Percentiles rank a stretch among this genome's conserved stretches.
These are phyloP conservation scores for Aspergillus tanneri DNA, from an alignment of 2,329 filamentous ascomycete species.

Conservation along the genomic window DNA sequence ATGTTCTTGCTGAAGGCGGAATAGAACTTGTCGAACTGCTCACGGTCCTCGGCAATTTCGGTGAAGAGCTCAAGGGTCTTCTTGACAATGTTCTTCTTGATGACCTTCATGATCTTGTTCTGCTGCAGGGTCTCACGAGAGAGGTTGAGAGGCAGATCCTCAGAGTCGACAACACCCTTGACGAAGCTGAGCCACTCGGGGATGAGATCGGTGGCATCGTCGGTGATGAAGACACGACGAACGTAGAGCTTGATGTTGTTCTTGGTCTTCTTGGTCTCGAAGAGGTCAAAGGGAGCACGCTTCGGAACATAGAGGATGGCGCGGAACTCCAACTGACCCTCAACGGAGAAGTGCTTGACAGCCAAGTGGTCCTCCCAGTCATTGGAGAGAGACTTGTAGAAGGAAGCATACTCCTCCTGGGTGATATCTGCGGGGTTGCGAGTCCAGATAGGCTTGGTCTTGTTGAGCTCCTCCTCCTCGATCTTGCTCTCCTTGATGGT, in stretches of 20 bases:
- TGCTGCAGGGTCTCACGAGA: conserved; percentile 99
- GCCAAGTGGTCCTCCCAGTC: conserved; percentile 99
- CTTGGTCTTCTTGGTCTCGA: conserved; percentile 99
- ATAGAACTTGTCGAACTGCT: conserved; percentile 99
- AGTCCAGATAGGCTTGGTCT: conserved; percentile 99
- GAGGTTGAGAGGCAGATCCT: conserved; percentile 98
- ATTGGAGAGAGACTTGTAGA: conserved; percentile 99
- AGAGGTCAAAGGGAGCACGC: conserved; percentile 98
- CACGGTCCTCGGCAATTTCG: conserved; percentile 98
- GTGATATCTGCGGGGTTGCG: conserved; percentile 95
- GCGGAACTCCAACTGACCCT: conserved; percentile 99
- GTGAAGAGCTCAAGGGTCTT: conserved; percentile 99
- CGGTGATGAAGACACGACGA: conserved; percentile 99
- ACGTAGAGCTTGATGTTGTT: conserved; percentile 99
- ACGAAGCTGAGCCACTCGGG: conserved; percentile 99
- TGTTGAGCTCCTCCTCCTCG: conserved; percentile 99
- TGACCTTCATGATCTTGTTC: conserved; percentile 99
- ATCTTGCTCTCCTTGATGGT: conserved; percentile 98
- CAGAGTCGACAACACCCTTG: conserved; percentile 99
- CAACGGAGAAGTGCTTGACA: conserved; percentile 99
- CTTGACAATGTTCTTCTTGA: conserved; percentile 99
- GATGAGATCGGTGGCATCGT: conserved; percentile 97
- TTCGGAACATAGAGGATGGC: conserved; percentile 99
- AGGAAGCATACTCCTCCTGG: conserved; percentile 94
- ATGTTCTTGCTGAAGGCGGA: conserved; percentile 99